Evolutionary conservation across 2,329 filamentous ascomycete genomes (phyloP).

Genomic region (Chrysoporthe austroafricana): DNA sequence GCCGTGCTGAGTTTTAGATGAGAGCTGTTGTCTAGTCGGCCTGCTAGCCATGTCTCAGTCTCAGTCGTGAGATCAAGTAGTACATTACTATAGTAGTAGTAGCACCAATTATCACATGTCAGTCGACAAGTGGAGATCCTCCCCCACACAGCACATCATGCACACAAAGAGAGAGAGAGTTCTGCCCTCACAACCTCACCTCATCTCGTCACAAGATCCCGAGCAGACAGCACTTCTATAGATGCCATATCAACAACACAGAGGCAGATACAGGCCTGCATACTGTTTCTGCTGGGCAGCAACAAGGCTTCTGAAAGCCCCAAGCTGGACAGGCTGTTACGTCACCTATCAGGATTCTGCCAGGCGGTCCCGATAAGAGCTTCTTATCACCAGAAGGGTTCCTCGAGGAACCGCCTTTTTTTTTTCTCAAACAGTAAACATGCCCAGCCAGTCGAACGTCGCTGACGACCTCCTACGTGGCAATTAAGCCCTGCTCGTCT

Average conservation of each 20-base stretch:
- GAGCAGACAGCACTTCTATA: background rate
- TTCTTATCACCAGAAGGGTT: background rate
- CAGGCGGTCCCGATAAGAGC: constrained; percentile 10
- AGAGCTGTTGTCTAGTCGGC: too few relatives aligned
- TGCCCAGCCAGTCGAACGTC: background rate
- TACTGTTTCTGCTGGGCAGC: background rate
- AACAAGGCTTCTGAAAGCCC: background rate
- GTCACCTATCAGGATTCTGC: constrained; percentile 7
- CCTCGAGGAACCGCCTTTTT: constrained; percentile 1
- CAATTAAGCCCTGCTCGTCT: background rate
- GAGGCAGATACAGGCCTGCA: background rate
- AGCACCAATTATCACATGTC: constrained; percentile 7
- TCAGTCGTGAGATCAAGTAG: too few relatives aligned
- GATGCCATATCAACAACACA: background rate
- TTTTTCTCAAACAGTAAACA: background rate
- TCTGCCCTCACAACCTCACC: background rate
- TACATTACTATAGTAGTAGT: background rate
- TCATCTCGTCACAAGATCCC: background rate
- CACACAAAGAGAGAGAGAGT: background rate
- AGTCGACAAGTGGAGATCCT: background rate
- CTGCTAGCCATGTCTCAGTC: too few relatives aligned
- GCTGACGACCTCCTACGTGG: background rate
- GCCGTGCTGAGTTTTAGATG: background rate
- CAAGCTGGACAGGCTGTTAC: background rate
- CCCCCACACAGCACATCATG: background rate